Evolutionary conservation across 2,329 filamentous ascomycete genomes (phyloP), one percentile per base, ranked within the genome.

Genomic region (Metarhizium anisopliae): DNA sequence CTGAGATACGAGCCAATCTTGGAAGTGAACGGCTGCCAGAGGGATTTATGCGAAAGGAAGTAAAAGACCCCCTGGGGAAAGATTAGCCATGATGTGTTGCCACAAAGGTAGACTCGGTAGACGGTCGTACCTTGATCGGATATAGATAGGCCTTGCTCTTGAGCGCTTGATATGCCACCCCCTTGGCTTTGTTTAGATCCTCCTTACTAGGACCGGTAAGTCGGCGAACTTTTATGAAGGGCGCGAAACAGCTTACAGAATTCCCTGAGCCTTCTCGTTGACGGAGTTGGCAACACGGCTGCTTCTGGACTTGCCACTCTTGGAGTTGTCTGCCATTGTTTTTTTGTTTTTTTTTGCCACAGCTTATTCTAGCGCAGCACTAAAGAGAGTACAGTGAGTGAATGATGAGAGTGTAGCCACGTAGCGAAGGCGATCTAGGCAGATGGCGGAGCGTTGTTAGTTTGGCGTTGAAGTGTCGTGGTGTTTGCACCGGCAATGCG

Each of bases 101-200:
- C 40, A 3, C 10, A 36, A 18, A 16, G 42, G 11, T 52, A 5
- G 8, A 43, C 35, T 25, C 45, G 29, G 36, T n/a, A 30, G 43
- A 10, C 51, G 42, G 20, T 49, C 16, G 18, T 67, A 80, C 78
- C 76, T 81, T 91, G 71, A 96, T 78, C 30, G 93, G 93, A 71
- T 96, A 96, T 60, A 95, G 71, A 67, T 94, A 96, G 29, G 91
- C 83, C 52, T 84, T 83, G 60, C 90, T 95, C 63, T 78, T 83
- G 53, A 85, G 82, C 36, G 90, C 89, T 64, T 90, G 83, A 45
- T 78, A 72, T 47, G 89, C 78, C 42, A 91, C 75, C 16, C 71
- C 71, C 61, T 77, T 83, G 55, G 88, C 81, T 60, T 85, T 83
- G 58, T 82, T 77, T 56, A 85, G 85, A 66, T 96, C 92, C 61